Evolutionary conservation across 257 asterid species (phyloP), one percentile per base, ranked within the genome.

Genomic region (Ajuga chamaepitys): DNA sequence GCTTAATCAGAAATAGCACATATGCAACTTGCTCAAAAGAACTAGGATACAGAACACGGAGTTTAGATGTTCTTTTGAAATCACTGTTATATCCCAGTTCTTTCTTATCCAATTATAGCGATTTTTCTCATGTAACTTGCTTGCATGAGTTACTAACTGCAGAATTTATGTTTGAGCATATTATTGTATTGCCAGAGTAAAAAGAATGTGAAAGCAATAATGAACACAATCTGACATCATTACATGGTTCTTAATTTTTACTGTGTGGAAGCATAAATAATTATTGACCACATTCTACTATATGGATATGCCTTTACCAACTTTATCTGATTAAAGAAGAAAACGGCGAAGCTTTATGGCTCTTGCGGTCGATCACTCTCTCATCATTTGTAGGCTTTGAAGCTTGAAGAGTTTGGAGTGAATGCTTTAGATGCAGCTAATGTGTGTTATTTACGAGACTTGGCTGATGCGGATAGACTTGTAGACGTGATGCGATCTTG

Each of bases 351-450:
- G 44, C 24, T n/a, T 64, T 68, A 35, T 69, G 68, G 64, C 66
- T 60, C 20, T 63, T 59, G n/a, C n/a, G n/a, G n/a, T n/a, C n/a
- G n/a, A 64, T 73, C 21, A 55, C 74, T 74, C 41, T 64, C 70
- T 60, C 61, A 45, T 66, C 52, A 45, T 53, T 64, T 71, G 40
- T 70, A 91, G 96, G 86, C 97, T 17, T 82, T 91, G 85, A 91
- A 80, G 86, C 86, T 91, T 46, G 97, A 88, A 81, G 97, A 91
- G 82, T 91, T 91, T 62, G 97, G 97, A 60, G 97, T 91, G 74
- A 74, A 53, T 68, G 86, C 83, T 68, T 86, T 84, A 46, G 95
- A 86, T 66, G 95, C 95, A 45, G 80, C 81, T 68, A 86, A 88
- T 58, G 88, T 91, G 37, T 88, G 96, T 74, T 88, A 91, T 79